These are phyloP conservation scores for Didymella lethalis DNA, from an alignment of 2,329 filamentous ascomycete species.

Conservation along the genomic window DNA sequence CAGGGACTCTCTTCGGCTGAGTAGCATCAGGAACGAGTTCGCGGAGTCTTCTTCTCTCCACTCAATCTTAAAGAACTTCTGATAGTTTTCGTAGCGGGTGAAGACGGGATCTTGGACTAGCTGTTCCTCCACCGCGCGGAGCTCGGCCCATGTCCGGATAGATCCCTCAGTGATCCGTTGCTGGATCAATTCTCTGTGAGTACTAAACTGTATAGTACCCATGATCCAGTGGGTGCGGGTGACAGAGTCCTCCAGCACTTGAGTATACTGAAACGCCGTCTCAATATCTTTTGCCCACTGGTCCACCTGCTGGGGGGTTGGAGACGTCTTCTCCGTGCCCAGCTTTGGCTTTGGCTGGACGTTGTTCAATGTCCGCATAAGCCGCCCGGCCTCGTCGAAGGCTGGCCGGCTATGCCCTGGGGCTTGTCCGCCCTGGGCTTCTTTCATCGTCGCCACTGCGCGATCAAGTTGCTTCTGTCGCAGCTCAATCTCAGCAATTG, in stretches of 20 bases:
- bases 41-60: background rate
- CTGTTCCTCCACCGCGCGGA: background rate
- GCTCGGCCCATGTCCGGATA: slow-evolving; percentile 3
- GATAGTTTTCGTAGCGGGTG: background rate
- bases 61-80: too few species aligned
- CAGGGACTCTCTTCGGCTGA: background rate
- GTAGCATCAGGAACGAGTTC: background rate
- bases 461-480: background rate
- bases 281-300: slow-evolving; percentile 11
- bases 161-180: background rate
- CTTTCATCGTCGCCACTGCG: background rate
- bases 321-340: too few species aligned
- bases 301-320: slow-evolving; percentile 7
- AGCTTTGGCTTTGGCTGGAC: slow-evolving; percentile 7
- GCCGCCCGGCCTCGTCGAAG: background rate
- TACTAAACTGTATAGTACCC: slow-evolving; percentile 8
- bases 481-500: too few species aligned
- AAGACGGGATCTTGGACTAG: slow-evolving; percentile 1
- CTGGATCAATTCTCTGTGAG: slow-evolving; percentile 3
- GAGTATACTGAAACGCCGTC: too few species aligned
- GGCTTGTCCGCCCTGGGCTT: background rate
- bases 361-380: background rate
- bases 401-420: too few species aligned
- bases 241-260: slow-evolving; percentile 2
- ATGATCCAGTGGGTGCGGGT: slow-evolving; percentile 4